Evolutionary conservation across 1,139 yeast species (phyloP), one percentile per base, ranked within the genome.

Genomic region (Blastobotrys aristatus): DNA sequence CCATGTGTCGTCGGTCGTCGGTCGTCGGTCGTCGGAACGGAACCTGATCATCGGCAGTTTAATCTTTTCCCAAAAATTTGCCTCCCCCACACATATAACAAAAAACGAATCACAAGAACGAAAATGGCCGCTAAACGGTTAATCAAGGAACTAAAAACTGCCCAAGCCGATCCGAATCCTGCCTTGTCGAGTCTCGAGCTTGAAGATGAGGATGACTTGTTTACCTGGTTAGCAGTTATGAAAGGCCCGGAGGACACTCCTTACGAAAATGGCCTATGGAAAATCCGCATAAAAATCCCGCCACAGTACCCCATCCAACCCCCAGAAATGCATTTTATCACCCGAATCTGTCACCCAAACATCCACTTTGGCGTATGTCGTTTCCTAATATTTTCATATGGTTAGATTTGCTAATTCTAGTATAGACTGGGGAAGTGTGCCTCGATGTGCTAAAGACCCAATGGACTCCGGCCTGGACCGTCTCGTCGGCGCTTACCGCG

Each of bases 401-500:
- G 20, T 21, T 16, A 29, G 45, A 24, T 16, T 36, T 13, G 14
- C 24, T 10, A 16, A 34, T 24, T 4, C 11, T 14, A 11, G 18
- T 16, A 7, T 40, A 65, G 44, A 80, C 84, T 0, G 96, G 96
- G 0, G 92, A 84, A 55, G 83, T 87, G 3, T 89, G 97, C 64
- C 68, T 89, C n/a, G 95, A 88, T 62, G 83, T 88, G 13, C 70
- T 85, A 48, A 79, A 80, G 56, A 63, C 61, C 34, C 76, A 75
- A 52, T 89, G 96, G 96, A 77, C 92, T 0, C 96, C 96, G 0
- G 95, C 95, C 1, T 89, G 96, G 95, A 81, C 85, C 37, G 63
- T 89, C 38, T 71, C 80, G 46, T 74, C 84, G 49, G 74, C 86
- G n/a, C 71, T 86, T 42, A 74, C 79, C 27, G 95, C 96, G 0